Percentiles rank a stretch among this genome's conserved stretches.
Evolutionary conservation across 208 protist genomes (phyloP).

Genomic region (Trypanosoma melophagium): DNA sequence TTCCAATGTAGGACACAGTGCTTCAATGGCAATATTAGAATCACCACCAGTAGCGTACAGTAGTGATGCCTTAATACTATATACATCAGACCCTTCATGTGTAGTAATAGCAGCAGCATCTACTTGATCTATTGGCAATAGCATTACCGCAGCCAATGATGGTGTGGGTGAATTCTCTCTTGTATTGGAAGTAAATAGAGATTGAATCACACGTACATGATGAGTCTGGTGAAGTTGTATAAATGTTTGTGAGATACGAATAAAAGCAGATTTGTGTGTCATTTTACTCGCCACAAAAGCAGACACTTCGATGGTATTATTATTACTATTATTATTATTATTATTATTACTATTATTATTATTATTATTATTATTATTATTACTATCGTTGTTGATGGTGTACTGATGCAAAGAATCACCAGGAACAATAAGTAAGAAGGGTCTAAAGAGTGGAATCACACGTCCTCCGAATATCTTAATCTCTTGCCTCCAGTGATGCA

Average conservation of each 20-base stretch:
- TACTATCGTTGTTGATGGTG: not conserved
- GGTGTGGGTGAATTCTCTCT: not conserved
- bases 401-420: not conserved
- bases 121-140: not conserved
- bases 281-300: constrained; percentile 13
- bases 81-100: no score
- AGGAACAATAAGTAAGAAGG: constrained; percentile 18
- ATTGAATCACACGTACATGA: constrained; percentile 11
- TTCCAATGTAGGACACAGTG: no score
- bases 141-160: not conserved
- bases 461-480: constrained; percentile 6
- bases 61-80: no score
- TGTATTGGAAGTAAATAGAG: not conserved
- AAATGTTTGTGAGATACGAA: constrained; percentile 16
- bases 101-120: not conserved
- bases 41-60: no score
- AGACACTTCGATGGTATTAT: not conserved
- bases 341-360: not conserved
- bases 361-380: constrained; percentile 4
- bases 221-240: constrained; percentile 6
- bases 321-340: not conserved
- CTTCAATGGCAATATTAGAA: no score
- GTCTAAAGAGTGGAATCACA: constrained; percentile 8
- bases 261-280: constrained; percentile 11
- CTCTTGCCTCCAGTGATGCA: not conserved